phyloP scores from a whole-genome alignment of 2,329 filamentous ascomycete genomes.

The Leptographium wingfieldii region DNA sequence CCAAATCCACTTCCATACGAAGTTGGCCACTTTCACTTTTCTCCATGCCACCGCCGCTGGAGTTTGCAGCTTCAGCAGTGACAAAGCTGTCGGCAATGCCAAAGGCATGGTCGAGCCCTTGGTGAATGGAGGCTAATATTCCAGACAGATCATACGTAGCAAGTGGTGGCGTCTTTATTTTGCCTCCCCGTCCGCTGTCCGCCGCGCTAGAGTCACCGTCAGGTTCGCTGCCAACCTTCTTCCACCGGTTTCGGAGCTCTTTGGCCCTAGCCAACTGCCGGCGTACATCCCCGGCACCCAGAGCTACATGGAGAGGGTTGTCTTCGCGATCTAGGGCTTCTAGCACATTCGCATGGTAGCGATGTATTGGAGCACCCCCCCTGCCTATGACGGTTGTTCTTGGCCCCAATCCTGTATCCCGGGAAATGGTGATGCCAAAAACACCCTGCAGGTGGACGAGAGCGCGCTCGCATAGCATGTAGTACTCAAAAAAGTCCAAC shows the following conservation, averaged over 20 bases:
- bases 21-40: constrained; percentile 1
- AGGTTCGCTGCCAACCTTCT: constrained; percentile 42
- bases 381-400: constrained; percentile 4
- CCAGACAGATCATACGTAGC: constrained; percentile 48
- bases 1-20: constrained; percentile 13
- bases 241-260: constrained; percentile 60
- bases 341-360: constrained; percentile 61
- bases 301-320: constrained; percentile 41
- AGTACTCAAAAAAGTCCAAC: constrained; percentile 67
- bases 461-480: constrained; percentile 58
- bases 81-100: constrained; percentile 35
- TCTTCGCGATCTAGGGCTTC: constrained; percentile 41
- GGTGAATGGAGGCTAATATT: constrained; percentile 45
- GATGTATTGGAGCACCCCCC: constrained; percentile 12
- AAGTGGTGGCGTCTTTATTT: constrained; percentile 25
- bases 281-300: constrained; percentile 43
- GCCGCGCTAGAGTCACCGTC: constrained; percentile 15
- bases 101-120: constrained; percentile 46
- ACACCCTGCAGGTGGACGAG: constrained; percentile 54
- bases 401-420: constrained; percentile 11
- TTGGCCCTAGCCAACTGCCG: constrained; percentile 53
- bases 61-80: constrained; percentile 1
- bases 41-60: neutral
- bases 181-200: neutral
- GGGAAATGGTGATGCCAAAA: constrained; percentile 42